Evolutionary conservation across 2,329 filamentous ascomycete genomes (phyloP).

Genomic region (Aureobasidium sp.): DNA sequence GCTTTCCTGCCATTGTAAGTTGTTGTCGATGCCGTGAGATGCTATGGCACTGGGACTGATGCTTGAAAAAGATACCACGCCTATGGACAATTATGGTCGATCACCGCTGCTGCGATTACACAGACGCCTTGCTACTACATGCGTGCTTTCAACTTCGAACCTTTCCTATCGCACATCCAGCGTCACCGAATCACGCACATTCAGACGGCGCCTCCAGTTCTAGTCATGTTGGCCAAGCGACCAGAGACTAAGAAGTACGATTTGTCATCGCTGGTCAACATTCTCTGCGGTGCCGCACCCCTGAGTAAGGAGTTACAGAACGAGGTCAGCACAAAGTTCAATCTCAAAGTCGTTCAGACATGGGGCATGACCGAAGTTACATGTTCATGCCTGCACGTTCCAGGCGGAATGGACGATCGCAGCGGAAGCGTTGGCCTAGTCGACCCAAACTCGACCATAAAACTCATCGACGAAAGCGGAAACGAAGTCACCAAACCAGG

Average conservation of each 20-base stretch:
- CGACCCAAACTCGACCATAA: constrained; percentile 33
- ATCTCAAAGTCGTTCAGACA: constrained; percentile 32
- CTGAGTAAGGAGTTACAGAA: constrained; percentile 32
- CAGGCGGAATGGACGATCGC: constrained; percentile 28
- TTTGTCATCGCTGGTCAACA: constrained; percentile 31
- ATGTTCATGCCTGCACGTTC: constrained; percentile 30
- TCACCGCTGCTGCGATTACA: constrained; percentile 29
- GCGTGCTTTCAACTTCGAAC: constrained; percentile 30
- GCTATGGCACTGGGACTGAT: background rate
- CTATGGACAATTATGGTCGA: constrained; percentile 32
- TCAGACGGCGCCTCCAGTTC: constrained; percentile 35
- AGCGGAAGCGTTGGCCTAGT: constrained; percentile 27
- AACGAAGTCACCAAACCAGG: constrained; percentile 31
- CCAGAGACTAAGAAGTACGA: constrained; percentile 35
- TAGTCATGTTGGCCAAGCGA: constrained; percentile 38
- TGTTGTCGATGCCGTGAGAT: constrained; percentile 21
- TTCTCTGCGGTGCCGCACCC: constrained; percentile 35
- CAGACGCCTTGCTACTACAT: constrained; percentile 32
- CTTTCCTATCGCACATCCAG: constrained; percentile 29
- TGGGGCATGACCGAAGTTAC: constrained; percentile 29
- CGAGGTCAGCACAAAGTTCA: constrained; percentile 29
- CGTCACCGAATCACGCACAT: constrained; percentile 32
- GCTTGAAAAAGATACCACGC: constrained; percentile 21
- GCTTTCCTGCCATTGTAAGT: constrained; percentile 24
- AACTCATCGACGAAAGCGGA: constrained; percentile 36